Evolutionary conservation across 441 rosid genomes (phyloP).

Genomic region (Erodium moschatum): DNA sequence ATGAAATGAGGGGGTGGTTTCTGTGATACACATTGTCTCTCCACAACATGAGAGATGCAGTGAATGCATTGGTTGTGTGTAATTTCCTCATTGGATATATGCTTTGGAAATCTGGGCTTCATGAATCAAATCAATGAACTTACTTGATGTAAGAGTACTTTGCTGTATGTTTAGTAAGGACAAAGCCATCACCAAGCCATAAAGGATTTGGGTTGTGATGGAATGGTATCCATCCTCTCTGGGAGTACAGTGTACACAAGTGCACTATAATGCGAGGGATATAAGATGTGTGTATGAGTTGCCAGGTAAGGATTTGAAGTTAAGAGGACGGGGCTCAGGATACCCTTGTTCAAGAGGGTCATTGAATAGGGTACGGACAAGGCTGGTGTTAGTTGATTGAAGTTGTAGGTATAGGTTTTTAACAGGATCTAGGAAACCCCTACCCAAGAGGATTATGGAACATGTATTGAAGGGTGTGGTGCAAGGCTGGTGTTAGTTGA

Average conservation of each 20-base stretch:
- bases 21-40: not conserved
- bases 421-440: not conserved
- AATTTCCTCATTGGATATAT: not conserved
- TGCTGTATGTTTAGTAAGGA: constrained; percentile 3
- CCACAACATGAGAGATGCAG: constrained; percentile 5
- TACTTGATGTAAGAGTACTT: not conserved
- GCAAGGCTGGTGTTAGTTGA: no score
- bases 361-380: not conserved
- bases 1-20: not conserved
- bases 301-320: not conserved
- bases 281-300: not conserved
- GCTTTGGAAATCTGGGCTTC: not conserved
- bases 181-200: not conserved
- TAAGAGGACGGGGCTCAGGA: not conserved
- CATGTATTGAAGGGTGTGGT: no score
- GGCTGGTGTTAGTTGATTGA: not conserved
- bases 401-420: not conserved
- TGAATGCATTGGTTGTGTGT: constrained; percentile 1
- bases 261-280: not conserved
- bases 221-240: not conserved
- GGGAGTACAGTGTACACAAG: not conserved
- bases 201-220: not conserved
- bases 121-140: not conserved
- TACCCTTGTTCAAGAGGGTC: not conserved
- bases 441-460: not conserved